Conservation (phyloP, 495 filamentous ascomycete genomes). For the Penicillium robsamsonii region DNA sequence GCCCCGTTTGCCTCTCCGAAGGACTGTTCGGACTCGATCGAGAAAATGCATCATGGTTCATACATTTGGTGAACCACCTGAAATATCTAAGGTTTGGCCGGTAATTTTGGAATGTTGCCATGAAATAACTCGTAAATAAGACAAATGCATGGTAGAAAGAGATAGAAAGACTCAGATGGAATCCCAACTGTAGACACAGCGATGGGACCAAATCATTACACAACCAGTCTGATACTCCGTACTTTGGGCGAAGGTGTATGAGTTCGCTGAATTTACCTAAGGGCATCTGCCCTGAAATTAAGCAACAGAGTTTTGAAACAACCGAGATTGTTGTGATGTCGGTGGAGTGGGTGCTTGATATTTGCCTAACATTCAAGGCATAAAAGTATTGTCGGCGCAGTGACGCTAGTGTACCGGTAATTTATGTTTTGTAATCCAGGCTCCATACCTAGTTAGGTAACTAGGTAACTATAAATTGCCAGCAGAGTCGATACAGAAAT, state of each 20-base stretch:
- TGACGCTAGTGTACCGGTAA: too few species aligned
- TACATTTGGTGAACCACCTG: neutral
- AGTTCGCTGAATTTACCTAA: neutral
- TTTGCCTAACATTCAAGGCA: neutral
- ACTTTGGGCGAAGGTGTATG: neutral
- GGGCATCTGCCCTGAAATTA: neutral
- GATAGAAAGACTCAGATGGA: neutral
- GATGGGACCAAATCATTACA: neutral
- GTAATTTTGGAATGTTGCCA: neutral
- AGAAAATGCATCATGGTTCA: constrained; percentile 19
- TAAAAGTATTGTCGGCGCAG: too few species aligned
- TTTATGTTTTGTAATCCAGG: too few species aligned
- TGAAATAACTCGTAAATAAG: neutral
- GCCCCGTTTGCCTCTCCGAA: constrained; percentile 14
- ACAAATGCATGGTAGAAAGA: neutral
- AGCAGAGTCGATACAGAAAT: too few species aligned
- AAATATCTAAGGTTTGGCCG: neutral
- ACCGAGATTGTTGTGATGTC: constrained; percentile 7
- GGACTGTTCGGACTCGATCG: constrained; percentile 19
- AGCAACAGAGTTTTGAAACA: constrained; percentile 2
- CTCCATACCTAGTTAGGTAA: too few species aligned
- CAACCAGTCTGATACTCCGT: neutral
- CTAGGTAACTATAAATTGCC: too few species aligned
- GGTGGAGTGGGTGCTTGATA: neutral
- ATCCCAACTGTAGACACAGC: neutral